Percentiles rank a stretch among this genome's conserved stretches.
Evolutionary conservation across 805 yeast genomes (phyloP).

Genomic region (Myxozyma mucilagina): DNA sequence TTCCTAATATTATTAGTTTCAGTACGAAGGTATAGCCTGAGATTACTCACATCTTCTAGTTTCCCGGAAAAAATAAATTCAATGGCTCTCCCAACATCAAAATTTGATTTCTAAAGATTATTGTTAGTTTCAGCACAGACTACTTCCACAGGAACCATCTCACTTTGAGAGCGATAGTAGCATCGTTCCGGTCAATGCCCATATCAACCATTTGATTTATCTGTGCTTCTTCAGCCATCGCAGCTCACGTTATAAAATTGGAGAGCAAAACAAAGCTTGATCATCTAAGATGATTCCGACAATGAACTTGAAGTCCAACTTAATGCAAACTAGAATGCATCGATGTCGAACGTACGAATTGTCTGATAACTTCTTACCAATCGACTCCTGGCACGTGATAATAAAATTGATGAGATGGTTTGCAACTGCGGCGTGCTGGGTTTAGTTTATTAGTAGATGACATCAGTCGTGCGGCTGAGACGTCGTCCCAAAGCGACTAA

Average conservation of each 20-base stretch:
- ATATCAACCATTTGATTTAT: conserved; percentile 35
- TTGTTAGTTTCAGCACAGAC: background rate
- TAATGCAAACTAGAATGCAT: too few relatives aligned
- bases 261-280: too few relatives aligned
- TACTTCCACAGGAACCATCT: background rate
- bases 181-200: conserved; percentile 39
- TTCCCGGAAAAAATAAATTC: conserved; percentile 36
- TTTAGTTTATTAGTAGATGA: too few relatives aligned
- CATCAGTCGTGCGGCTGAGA: too few relatives aligned
- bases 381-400: too few relatives aligned
- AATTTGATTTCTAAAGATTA: conserved; percentile 26
- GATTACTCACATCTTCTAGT: conserved; percentile 17
- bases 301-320: too few relatives aligned
- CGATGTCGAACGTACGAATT: too few relatives aligned
- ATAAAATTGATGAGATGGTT: too few relatives aligned
- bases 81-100: conserved; percentile 36
- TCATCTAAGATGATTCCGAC: too few relatives aligned
- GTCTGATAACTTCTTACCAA: too few relatives aligned
- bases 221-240: conserved; percentile 13
- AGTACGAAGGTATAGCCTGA: background rate
- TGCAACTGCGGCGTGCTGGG: background rate
- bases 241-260: background rate
- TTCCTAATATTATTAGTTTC: conserved; percentile 1
- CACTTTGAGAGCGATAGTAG: conserved; percentile 36
- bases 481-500: background rate